phyloP scores from a whole-genome alignment of 1,284 basidiomycete species.

The Puccinia hordei region DNA sequence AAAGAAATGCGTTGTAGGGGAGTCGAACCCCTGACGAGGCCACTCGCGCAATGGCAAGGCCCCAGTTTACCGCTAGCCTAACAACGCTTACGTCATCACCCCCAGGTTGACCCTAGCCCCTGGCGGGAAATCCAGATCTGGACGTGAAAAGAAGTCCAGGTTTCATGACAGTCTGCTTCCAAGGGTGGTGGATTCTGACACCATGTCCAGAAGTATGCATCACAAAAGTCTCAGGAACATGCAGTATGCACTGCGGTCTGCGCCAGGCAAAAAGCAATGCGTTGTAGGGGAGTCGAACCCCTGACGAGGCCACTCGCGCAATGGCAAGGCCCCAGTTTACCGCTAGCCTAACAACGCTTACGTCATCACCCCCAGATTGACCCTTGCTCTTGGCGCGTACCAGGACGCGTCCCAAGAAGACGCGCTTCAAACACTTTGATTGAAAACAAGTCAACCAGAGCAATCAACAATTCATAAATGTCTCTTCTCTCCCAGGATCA shows the following conservation, averaged over 20 bases:
- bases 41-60: conserved; percentile 35
- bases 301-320: conserved; percentile 44
- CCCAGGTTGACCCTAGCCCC: too few relatives aligned
- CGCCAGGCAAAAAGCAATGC: conserved; percentile 21
- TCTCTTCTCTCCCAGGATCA: conserved; percentile 8
- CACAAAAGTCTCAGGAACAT: too few relatives aligned
- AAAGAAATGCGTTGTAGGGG: conserved; percentile 47
- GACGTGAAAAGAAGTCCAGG: too few relatives aligned
- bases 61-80: conserved; percentile 38
- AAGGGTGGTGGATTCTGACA: too few relatives aligned
- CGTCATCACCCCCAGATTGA: too few relatives aligned
- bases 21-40: conserved; percentile 52
- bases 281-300: conserved; percentile 52
- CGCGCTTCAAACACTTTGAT: background rate
- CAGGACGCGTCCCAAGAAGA: background rate
- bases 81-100: conserved; percentile 10
- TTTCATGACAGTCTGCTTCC: too few relatives aligned
- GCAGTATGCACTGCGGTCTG: too few relatives aligned
- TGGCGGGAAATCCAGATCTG: too few relatives aligned
- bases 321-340: conserved; percentile 46
- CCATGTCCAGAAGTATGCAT: too few relatives aligned
- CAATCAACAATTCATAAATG: conserved; percentile 9
- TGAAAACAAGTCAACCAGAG: background rate
- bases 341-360: conserved; percentile 27
- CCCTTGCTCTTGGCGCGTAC: too few relatives aligned